Percentiles rank a stretch among this genome's conserved stretches.
Evolutionary conservation across 441 rosid species (phyloP).

Genomic region (Pelargonium citronellum): DNA sequence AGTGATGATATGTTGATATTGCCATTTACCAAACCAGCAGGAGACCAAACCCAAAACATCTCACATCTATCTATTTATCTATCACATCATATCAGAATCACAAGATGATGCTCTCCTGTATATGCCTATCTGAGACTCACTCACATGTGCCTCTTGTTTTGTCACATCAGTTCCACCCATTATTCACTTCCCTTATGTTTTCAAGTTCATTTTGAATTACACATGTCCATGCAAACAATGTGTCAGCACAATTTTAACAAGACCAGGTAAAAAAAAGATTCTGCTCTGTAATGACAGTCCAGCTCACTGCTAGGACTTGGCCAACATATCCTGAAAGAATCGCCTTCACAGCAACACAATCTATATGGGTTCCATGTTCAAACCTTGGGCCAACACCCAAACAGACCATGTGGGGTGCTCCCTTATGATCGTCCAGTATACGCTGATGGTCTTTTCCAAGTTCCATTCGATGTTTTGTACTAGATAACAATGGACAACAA

Average conservation of each 20-base stretch:
- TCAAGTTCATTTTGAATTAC: background rate
- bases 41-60: no score
- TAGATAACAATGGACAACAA: background rate
- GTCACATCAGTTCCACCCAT: constrained; percentile 1
- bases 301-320: background rate
- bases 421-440: no score
- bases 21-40: no score
- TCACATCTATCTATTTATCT: no score
- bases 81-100: background rate
- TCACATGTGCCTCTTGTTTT: background rate
- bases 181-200: background rate
- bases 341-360: no score
- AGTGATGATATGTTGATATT: no score
- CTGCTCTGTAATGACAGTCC: background rate
- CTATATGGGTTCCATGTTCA: no score
- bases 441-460: no score
- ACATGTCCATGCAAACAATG: background rate
- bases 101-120: background rate
- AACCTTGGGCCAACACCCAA: no score
- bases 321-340: background rate
- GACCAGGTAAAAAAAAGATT: background rate
- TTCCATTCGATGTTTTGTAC: no score
- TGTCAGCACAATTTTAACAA: background rate
- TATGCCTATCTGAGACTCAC: background rate
- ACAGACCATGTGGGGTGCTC: no score